phyloP scores from a whole-genome alignment of 495 filamentous ascomycete genomes.

The Trichoderma erinaceum region DNA sequence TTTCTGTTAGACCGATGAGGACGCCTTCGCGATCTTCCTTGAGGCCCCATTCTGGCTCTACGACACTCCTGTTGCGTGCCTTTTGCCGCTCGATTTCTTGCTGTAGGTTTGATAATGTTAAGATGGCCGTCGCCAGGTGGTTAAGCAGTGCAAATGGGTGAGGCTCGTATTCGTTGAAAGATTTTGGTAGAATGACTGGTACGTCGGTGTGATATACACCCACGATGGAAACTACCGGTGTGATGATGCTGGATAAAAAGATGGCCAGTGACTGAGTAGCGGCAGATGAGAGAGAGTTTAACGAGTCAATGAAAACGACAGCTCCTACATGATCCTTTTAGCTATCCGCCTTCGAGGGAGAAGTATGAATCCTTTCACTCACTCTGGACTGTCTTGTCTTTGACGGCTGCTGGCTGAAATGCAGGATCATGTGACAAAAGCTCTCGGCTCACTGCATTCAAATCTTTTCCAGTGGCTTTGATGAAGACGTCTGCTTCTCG shows the following conservation, averaged over 20 bases:
- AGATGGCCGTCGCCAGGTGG: conserved; percentile 47
- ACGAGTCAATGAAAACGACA: conserved; percentile 58
- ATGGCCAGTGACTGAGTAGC: conserved; percentile 60
- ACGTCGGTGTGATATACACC: conserved; percentile 65
- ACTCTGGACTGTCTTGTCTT: conserved; percentile 29
- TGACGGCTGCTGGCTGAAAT: conserved; percentile 24
- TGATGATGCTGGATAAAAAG: conserved; percentile 81
- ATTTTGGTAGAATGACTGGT: conserved; percentile 31
- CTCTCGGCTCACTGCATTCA: conserved; percentile 47
- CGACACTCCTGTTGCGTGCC: conserved; percentile 62
- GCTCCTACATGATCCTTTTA: conserved; percentile 36
- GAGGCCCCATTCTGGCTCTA: conserved; percentile 70
- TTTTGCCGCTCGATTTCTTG: conserved; percentile 62
- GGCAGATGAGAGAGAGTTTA: conserved; percentile 45
- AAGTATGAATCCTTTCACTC: conserved; percentile 12
- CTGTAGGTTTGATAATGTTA: conserved; percentile 49
- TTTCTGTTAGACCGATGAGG: conserved; percentile 48
- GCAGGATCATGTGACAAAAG: conserved; percentile 50
- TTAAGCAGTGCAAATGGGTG: conserved; percentile 53
- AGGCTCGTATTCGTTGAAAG: conserved; percentile 54
- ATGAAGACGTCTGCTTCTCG: conserved; percentile 57
- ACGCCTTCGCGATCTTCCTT: conserved; percentile 69
- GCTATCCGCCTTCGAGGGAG: conserved; percentile 21
- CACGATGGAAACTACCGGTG: conserved; percentile 81
- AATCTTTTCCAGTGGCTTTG: conserved; percentile 51